Evolutionary conservation across 371 early-diverging fungal species (phyloP), one percentile per base, ranked within the genome.

Genomic region (Phascolomyces articulosus): DNA sequence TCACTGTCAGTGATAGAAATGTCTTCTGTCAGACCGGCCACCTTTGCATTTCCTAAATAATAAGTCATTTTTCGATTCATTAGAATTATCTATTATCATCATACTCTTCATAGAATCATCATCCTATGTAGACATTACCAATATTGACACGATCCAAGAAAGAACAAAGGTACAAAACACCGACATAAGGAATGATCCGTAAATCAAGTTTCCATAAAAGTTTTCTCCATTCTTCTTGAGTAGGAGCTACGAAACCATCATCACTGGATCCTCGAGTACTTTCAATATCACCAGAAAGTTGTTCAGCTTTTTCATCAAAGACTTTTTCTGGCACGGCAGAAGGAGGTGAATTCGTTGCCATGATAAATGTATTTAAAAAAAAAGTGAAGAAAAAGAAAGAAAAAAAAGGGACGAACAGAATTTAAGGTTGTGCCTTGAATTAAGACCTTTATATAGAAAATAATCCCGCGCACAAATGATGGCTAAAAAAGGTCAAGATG

Each of bases 141-240:
- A 85, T 82, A 55, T 85, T 85, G 26, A 79, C 77, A 54, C 85
- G 77, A 67, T 85, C 85, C 60, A 85, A 66, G 65, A 83, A 85
- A 21, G 79, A 80, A 47, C 79, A 80, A 9, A 85, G 78, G 53
- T 85, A 85, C 8, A 85, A 66, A 2, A 85, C 31, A 58, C 84
- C 77, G 20, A 83, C 75, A 28, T 83, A 73, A 0, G 71, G 71
- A 11, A 71, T 57, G 23, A 71, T 71, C 0, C 71, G 66, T n/a
- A 60, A 34, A 58, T 71, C 71, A 8, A 71, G 62, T 40, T 64
- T 66, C 71, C 71, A 71, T 28, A 49, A 27, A 51, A 71, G 40
- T 1, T 29, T 21, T 20, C 40, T 29, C 60, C 59, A 65, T 60
- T 65, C 65, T 23, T 58, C 29, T 6, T 31, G 55, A 24, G 26